Evolutionary conservation across 1,284 basidiomycete genomes (phyloP), one percentile per base, ranked within the genome.

Genomic region (Psilocybe mexicana): DNA sequence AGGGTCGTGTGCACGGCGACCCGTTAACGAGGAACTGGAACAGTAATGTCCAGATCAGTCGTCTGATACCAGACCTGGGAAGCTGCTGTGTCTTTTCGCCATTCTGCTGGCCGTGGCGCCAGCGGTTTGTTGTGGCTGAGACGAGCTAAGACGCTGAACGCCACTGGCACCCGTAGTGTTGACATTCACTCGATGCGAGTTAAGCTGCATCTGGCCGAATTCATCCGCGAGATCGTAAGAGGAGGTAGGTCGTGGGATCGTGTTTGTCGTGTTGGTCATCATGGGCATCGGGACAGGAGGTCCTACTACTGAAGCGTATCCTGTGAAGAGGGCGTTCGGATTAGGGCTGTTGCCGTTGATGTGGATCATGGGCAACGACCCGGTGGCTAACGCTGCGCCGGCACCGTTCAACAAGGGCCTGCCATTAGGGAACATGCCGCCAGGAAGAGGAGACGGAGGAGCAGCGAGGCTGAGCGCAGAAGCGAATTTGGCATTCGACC

Each of bases 161-260:
- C 49, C 28, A 49, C 60, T 44, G 11, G 54, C 11, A 33, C 18
- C 18, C 18, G 18, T 18, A 18, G 18, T 18, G 18, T 18, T 18
- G 18, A 18, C 18, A 18, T 28, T 51, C 28, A 36, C 56, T 59
- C 56, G 52, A 12, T 18, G 50, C 40, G 50, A 55, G 52, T 46
- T 52, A 23, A 67, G 42, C 44, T 58, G 58, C 66, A 70, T 68
- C 51, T 67, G 67, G 2, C 73, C 75, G 67, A 78, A 75, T 63
- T 79, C 76, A 2, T 63, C 65, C n/a, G 74, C 68, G 1, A 79
- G 60, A 58, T 76, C 74, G 63, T 76, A 76, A 14, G 61, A 36
- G 23, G 68, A 67, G 5, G 63, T 59, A 6, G 63, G 59, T 24
- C 67, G 63, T 30, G 58, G 57, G 40, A 61, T 57, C n/a, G 58